Conservation (phyloP, 495 filamentous ascomycete species). For the Aspergillus sclerotiicarbonarius region DNA sequence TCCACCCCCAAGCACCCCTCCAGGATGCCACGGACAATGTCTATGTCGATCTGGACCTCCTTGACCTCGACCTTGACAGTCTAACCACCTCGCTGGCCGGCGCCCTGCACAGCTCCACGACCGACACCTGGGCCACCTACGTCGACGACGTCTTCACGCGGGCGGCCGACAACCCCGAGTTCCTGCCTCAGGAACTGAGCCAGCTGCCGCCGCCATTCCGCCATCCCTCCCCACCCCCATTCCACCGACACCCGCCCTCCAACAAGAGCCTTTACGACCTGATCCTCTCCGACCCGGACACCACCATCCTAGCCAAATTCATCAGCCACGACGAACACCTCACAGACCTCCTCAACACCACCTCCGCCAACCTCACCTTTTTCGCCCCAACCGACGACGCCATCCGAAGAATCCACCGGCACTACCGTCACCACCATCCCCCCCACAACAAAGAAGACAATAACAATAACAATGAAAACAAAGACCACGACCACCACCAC, state of each 20-base stretch:
- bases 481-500: conserved; percentile 29
- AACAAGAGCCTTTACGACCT: conserved; percentile 76
- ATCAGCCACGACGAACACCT: conserved; percentile 70
- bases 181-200: too few species aligned
- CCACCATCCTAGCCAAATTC: conserved; percentile 68
- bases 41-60: neutral
- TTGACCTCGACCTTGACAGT: neutral
- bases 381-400: conserved; percentile 78
- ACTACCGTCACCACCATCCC: conserved; percentile 3
- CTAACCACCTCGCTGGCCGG: neutral
- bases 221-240: conserved; percentile 7
- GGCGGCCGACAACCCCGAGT: neutral
- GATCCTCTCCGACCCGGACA: conserved; percentile 70
- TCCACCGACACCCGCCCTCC: conserved; percentile 26
- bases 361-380: conserved; percentile 67
- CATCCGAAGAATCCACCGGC: conserved; percentile 61
- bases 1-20: neutral
- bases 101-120: neutral
- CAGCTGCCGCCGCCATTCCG: neutral
- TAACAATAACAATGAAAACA: neutral
- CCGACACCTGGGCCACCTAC: neutral
- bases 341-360: conserved; percentile 66
- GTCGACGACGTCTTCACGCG: conserved; percentile 4
- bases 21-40: neutral
- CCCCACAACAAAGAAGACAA: conserved; percentile 1